phyloP scores from a whole-genome alignment of 805 yeast species.

The Kodamaea kaohsiungensis region DNA sequence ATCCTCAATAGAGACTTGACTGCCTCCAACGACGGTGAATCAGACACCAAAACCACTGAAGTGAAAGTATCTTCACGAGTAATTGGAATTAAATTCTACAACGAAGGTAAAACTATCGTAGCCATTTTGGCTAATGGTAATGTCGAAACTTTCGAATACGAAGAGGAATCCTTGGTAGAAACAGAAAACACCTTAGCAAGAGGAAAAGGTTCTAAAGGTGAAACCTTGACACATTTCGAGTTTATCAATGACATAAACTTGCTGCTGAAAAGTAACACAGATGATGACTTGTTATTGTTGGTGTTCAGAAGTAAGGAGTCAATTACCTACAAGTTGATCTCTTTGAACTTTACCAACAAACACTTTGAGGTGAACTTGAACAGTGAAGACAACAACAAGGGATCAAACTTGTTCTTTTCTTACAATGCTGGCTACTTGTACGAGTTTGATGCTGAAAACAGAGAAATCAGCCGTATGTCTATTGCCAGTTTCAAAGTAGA shows the following conservation, averaged over 20 bases:
- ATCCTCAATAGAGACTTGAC: slow-evolving; percentile 18
- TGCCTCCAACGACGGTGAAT: slow-evolving; percentile 5
- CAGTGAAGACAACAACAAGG: slow-evolving; percentile 10
- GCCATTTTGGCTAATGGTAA: slow-evolving; percentile 31
- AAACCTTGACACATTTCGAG: slow-evolving; percentile 30
- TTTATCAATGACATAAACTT: slow-evolving; percentile 27
- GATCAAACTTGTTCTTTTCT: slow-evolving; percentile 14
- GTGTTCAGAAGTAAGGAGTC: slow-evolving; percentile 12
- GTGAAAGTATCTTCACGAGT: slow-evolving; percentile 10
- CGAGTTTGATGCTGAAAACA: slow-evolving; percentile 19
- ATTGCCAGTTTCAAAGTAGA: slow-evolving; percentile 24
- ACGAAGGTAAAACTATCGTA: slow-evolving; percentile 11
- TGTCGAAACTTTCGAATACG: slow-evolving; percentile 19
- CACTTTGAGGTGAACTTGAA: slow-evolving; percentile 24
- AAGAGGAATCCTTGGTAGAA: slow-evolving; percentile 7
- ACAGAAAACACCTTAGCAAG: slow-evolving; percentile 11
- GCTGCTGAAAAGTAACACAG: slow-evolving; percentile 19
- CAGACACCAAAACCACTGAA: slow-evolving; percentile 11
- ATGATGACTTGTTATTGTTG: slow-evolving; percentile 21
- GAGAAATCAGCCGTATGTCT: slow-evolving; percentile 21
- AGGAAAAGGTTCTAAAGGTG: slow-evolving; percentile 13
- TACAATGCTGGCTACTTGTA: slow-evolving; percentile 30
- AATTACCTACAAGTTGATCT: slow-evolving; percentile 25
- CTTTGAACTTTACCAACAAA: slow-evolving; percentile 18
- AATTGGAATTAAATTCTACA: slow-evolving; percentile 11